Evolutionary conservation across 202 grass and related monocot species (phyloP).

Genomic region (Digitaria exilis): DNA sequence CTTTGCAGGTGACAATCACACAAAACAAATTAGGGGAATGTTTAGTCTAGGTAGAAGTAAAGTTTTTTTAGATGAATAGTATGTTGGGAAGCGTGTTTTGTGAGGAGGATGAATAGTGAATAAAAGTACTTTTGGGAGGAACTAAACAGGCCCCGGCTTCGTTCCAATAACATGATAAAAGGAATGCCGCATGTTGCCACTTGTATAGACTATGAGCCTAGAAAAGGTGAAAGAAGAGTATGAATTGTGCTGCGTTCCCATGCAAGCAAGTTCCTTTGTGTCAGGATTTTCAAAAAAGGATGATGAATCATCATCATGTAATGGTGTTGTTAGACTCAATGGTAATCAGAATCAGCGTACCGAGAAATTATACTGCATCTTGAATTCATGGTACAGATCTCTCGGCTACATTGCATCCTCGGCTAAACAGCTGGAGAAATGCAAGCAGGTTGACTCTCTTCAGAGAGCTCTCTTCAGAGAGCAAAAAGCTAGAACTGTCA

Average conservation of each 20-base stretch:
- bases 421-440: background rate
- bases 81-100: no score
- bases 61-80: no score
- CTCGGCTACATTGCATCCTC: background rate
- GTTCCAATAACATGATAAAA: slow-evolving; percentile 24
- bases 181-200: background rate
- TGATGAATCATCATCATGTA: no score
- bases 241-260: background rate
- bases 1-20: slow-evolving; percentile 32
- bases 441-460: background rate
- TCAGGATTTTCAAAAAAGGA: background rate
- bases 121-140: no score
- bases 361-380: background rate
- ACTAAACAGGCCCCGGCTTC: no score
- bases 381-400: background rate
- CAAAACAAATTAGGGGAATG: slow-evolving; percentile 22
- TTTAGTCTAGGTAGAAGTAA: no score
- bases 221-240: background rate
- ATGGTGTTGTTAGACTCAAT: no score
- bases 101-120: no score
- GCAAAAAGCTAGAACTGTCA: background rate
- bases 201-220: background rate
- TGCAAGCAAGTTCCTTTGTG: background rate
- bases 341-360: no score
- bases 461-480: background rate